Percentiles rank a stretch among this genome's conserved stretches.
Evolutionary conservation across 768 basidiomycete genomes (phyloP).

Genomic region (Suillus brevipes): DNA sequence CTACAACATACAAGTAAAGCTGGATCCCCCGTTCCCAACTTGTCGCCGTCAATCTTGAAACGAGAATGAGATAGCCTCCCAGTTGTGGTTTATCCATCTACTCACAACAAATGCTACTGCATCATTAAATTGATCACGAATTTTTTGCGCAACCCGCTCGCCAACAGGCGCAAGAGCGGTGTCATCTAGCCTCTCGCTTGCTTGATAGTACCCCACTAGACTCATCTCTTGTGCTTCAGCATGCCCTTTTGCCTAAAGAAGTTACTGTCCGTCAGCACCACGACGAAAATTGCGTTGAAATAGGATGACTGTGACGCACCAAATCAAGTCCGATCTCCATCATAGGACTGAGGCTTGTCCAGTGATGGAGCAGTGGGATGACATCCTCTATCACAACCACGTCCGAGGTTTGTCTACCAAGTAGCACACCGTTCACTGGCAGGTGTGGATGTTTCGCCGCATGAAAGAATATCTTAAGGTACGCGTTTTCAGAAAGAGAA

Average conservation of each 20-base stretch:
- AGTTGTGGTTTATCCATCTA: background rate
- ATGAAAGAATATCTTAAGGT: slow-evolving; percentile 75
- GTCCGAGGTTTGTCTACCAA: slow-evolving; percentile 48
- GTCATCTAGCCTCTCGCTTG: slow-evolving; percentile 63
- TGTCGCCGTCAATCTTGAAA: slow-evolving; percentile 59
- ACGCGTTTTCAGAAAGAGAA: slow-evolving; percentile 59
- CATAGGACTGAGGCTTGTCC: slow-evolving; percentile 82
- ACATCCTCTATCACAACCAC: slow-evolving; percentile 59
- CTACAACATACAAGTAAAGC: slow-evolving; percentile 55
- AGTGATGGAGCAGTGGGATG: slow-evolving; percentile 80
- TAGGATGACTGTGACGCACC: slow-evolving; percentile 40
- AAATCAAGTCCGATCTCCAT: slow-evolving; percentile 84
- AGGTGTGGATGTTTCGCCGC: slow-evolving; percentile 77
- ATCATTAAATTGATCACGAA: slow-evolving; percentile 53
- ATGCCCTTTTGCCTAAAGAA: slow-evolving; percentile 54
- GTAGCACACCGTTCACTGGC: slow-evolving; percentile 75
- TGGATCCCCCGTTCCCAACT: slow-evolving; percentile 50
- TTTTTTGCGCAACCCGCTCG: slow-evolving; percentile 57
- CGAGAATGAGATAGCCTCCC: slow-evolving; percentile 10
- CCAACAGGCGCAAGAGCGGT: slow-evolving; percentile 62
- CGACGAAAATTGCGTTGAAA: slow-evolving; percentile 3
- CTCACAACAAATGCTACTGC: slow-evolving; percentile 74
- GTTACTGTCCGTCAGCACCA: slow-evolving; percentile 4
- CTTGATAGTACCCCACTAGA: slow-evolving; percentile 78
- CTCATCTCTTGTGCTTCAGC: slow-evolving; percentile 53